phyloP scores from a whole-genome alignment of 1,284 basidiomycete species.

The Trichosporon sp. region DNA sequence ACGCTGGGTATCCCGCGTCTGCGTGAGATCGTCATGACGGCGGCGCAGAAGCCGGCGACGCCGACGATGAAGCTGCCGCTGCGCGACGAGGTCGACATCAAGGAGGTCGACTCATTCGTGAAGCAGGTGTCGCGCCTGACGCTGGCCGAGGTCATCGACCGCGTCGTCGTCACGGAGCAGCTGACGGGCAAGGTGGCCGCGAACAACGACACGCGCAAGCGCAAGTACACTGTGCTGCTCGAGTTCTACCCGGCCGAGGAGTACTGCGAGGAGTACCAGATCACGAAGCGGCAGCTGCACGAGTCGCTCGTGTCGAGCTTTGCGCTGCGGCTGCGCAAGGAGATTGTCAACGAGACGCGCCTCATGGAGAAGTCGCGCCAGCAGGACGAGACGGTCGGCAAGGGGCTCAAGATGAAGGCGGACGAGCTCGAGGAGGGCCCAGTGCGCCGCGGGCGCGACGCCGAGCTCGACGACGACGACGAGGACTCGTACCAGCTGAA shows the following conservation, averaged over 20 bases:
- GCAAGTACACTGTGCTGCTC: constrained; percentile 77
- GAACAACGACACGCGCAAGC: constrained; percentile 58
- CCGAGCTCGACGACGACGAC: constrained; percentile 65
- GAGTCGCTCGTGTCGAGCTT: constrained; percentile 70
- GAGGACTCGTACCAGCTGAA: constrained; percentile 71
- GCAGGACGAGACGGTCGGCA: constrained; percentile 78
- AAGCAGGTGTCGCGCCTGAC: constrained; percentile 82
- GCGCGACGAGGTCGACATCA: constrained; percentile 54
- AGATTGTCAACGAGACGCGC: constrained; percentile 82
- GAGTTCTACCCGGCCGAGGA: constrained; percentile 83
- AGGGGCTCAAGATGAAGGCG: constrained; percentile 58
- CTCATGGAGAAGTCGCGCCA: constrained; percentile 75
- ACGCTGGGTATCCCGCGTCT: constrained; percentile 98
- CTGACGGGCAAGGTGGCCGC: constrained; percentile 61
- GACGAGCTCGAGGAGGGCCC: constrained; percentile 49
- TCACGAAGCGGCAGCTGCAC: constrained; percentile 70
- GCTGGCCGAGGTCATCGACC: constrained; percentile 84
- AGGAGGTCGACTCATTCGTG: constrained; percentile 73
- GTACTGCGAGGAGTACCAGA: constrained; percentile 79
- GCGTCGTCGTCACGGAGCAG: constrained; percentile 75
- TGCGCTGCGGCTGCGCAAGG: constrained; percentile 76
- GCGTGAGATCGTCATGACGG: constrained; percentile 99
- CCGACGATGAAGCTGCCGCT: constrained; percentile 95
- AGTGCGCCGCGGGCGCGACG: constrained; percentile 46
- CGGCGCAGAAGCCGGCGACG: constrained; percentile 91